Evolutionary conservation across 768 basidiomycete genomes (phyloP).

Genomic region (Pholiota microspora): DNA sequence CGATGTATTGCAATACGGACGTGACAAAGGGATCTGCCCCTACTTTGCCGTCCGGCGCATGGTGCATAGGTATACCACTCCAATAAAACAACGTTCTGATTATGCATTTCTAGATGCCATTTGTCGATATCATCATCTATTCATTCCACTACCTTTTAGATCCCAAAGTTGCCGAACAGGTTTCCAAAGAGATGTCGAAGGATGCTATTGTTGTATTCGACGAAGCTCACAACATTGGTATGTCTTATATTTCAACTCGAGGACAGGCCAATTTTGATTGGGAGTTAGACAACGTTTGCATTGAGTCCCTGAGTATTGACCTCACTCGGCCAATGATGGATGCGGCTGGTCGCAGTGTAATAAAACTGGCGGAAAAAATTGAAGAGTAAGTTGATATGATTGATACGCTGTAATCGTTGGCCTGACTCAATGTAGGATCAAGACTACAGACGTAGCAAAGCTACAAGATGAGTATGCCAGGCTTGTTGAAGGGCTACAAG

Average conservation of each 20-base stretch:
- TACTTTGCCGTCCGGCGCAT: slow-evolving; percentile 96
- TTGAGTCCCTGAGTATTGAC: slow-evolving; percentile 97
- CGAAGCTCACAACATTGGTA: slow-evolving; percentile 98
- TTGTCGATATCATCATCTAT: slow-evolving; percentile 95
- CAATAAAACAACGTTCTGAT: background rate
- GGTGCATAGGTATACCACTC: slow-evolving; percentile 45
- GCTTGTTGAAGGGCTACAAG: slow-evolving; percentile 90
- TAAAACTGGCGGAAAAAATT: slow-evolving; percentile 84
- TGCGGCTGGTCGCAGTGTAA: slow-evolving; percentile 85
- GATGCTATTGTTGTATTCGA: slow-evolving; percentile 99
- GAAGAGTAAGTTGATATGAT: slow-evolving; percentile 68
- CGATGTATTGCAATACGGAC: slow-evolving; percentile 86
- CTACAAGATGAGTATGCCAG: slow-evolving; percentile 96
- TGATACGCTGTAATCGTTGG: too few relatives aligned
- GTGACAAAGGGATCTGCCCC: slow-evolving; percentile 84
- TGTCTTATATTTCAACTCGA: slow-evolving; percentile 12
- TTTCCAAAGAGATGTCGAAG: slow-evolving; percentile 96
- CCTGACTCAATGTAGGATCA: slow-evolving; percentile 85
- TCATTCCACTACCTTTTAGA: slow-evolving; percentile 99
- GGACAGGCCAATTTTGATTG: background rate
- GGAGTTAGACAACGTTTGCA: slow-evolving; percentile 94
- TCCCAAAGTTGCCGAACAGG: slow-evolving; percentile 98
- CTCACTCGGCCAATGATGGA: slow-evolving; percentile 97
- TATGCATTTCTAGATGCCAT: slow-evolving; percentile 72
- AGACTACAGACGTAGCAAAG: slow-evolving; percentile 88